These are phyloP conservation scores for Sporodiniella umbellata DNA, from an alignment of 371 early-diverging fungal species.

Conservation along the genomic window DNA sequence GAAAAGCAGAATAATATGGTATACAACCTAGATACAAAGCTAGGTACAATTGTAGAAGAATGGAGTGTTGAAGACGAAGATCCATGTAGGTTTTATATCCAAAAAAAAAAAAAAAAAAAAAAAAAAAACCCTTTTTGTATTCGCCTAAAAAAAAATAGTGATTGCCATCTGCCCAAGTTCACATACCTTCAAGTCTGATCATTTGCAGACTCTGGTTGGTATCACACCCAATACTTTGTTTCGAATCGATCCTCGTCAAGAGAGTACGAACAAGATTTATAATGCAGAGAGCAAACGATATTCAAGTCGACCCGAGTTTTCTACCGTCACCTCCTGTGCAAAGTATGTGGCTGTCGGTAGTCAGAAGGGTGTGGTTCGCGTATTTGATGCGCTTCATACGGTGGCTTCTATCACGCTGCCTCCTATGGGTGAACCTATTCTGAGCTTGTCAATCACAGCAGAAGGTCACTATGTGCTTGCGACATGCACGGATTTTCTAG, in stretches of 20 bases:
- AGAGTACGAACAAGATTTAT: constrained; percentile 59
- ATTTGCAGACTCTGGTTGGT: constrained; percentile 26
- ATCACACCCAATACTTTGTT: constrained; percentile 73
- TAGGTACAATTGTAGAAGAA: constrained; percentile 90
- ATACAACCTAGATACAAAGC: constrained; percentile 88
- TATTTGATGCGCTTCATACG: constrained; percentile 77
- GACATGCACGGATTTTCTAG: constrained; percentile 85
- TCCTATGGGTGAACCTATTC: constrained; percentile 85
- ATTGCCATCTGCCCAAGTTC: constrained; percentile 70
- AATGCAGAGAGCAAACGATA: constrained; percentile 65
- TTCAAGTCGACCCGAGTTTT: constrained; percentile 65
- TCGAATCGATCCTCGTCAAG: constrained; percentile 87
- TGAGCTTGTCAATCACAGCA: constrained; percentile 88
- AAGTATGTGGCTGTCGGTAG: constrained; percentile 87
- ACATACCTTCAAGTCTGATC: constrained; percentile 55
- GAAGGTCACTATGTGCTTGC: constrained; percentile 87
- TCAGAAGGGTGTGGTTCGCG: constrained; percentile 86
- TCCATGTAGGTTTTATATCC: constrained; percentile 20
- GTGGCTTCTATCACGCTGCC: constrained; percentile 89
- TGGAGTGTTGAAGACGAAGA: constrained; percentile 75
- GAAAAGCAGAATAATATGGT: constrained; percentile 62
- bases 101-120: no score
- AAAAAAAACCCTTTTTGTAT: not conserved
- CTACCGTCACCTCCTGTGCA: constrained; percentile 66
- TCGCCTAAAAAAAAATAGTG: constrained; percentile 17